Base-by-base conservation (phyloP, 805 yeast genomes). In the Suhomyces sp. region DNA sequence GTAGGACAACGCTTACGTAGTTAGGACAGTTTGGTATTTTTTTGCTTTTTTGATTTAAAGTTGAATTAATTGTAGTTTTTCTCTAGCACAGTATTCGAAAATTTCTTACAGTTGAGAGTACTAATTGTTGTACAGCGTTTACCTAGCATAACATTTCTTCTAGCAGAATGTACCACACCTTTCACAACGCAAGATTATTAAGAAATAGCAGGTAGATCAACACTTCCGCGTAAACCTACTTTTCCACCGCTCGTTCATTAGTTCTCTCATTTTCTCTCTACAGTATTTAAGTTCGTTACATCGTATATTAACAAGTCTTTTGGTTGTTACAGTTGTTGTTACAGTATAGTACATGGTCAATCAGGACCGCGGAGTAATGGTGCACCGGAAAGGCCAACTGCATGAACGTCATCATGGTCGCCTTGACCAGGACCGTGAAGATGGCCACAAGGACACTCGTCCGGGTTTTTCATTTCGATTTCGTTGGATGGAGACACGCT, bases 341-440 rank as follows among this genome's bases (percentile, higher is more conserved):
- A 38, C 24, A 36, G 19, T 38, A 38, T 38, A 17, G 12, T 38
- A 38, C 31, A 24, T 44, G 31, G 8, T 47, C 41, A 57, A 12
- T 57, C 60, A 5, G 61, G 61, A 4, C 61, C 61, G 15, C 60
- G 50, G 22, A 58, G 47, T 15, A 57, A 52, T 3, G 60, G 61
- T 9, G 36, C 51, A 5, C 40, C 17, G 26, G 53, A 57, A 24
- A 58, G 46, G 6, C 62, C 62, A 3, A 55, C 56, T 9, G 62
- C 62, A 6, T 27, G 45, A 2, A 47, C 46, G 29, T 58, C 62
- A 46, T 52, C 55, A 27, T 51, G 47, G 15, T 36, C 44, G 7
- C 60, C 60, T 26, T 58, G 60, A 15, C 59, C 61, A 9, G 62
- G 60, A 4, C 62, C 62, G 31, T 58, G 62, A 23, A 58, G 42